Evolutionary conservation across 768 basidiomycete genomes (phyloP).

Genomic region (Boletus rubescentipes): DNA sequence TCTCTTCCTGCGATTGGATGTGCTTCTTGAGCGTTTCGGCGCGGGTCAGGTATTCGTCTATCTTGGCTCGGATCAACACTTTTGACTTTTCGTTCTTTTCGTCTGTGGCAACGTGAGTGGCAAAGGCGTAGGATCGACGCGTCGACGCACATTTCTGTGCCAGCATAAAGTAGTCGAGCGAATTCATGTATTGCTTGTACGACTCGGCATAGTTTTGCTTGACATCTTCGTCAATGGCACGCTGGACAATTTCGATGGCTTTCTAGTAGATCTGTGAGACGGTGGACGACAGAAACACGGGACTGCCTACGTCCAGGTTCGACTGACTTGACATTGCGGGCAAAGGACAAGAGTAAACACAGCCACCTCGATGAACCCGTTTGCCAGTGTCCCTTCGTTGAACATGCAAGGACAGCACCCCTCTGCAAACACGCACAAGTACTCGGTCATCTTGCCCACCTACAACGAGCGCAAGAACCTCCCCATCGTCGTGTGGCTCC

Average conservation of each 20-base stretch:
- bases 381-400: slow-evolving; percentile 52
- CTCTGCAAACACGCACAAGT: slow-evolving; percentile 62
- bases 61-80: slow-evolving; percentile 79
- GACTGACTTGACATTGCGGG: slow-evolving; percentile 42
- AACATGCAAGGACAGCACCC: slow-evolving; percentile 58
- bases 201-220: slow-evolving; percentile 94
- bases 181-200: slow-evolving; percentile 92
- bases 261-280: slow-evolving; percentile 42
- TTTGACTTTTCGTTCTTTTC: slow-evolving; percentile 96
- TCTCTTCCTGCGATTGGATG: slow-evolving; percentile 63
- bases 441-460: slow-evolving; percentile 90
- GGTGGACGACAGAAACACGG: background rate
- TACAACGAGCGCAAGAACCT: slow-evolving; percentile 94
- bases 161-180: slow-evolving; percentile 98
- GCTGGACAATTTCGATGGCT: slow-evolving; percentile 90
- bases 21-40: slow-evolving; percentile 92
- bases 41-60: slow-evolving; percentile 86
- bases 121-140: too few species aligned
- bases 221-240: slow-evolving; percentile 89
- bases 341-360: slow-evolving; percentile 2
- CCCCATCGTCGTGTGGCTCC: slow-evolving; percentile 83
- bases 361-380: slow-evolving; percentile 58
- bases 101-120: slow-evolving; percentile 33
- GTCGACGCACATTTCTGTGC: slow-evolving; percentile 76
- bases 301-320: slow-evolving; percentile 46